phyloP scores from a whole-genome alignment of 108 stramenopile genomes.

The Fistulifera pelliculosa region DNA sequence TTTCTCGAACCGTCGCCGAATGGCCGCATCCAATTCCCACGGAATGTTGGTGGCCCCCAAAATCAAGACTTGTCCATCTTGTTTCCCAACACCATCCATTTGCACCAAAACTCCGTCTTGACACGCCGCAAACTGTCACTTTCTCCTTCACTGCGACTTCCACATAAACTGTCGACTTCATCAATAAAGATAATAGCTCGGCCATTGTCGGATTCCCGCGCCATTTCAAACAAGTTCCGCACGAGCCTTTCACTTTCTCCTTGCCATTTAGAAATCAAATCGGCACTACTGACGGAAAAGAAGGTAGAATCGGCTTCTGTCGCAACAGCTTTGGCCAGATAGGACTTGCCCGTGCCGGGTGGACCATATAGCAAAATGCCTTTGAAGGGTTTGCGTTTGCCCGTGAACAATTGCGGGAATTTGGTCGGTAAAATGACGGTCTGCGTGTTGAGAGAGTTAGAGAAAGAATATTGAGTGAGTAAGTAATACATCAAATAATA shows the following conservation, averaged over 20 bases:
- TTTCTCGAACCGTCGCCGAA: conserved; percentile 98
- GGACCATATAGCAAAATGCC: conserved; percentile 96
- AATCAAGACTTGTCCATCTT: conserved; percentile 72
- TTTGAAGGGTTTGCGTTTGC: conserved; percentile 87
- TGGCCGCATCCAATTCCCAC: conserved; percentile 99
- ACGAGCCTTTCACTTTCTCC: conserved; percentile 97
- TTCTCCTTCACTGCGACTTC: conserved; percentile 86
- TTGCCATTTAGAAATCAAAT: conserved; percentile 98
- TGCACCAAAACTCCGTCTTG: conserved; percentile 99
- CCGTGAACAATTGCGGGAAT: conserved; percentile 95
- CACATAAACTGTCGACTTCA: conserved; percentile 95
- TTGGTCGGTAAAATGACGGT: conserved; percentile 90
- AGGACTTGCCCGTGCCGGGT: conserved; percentile 89
- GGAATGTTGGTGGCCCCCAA: conserved; percentile 98
- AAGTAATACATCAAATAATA: too few species aligned
- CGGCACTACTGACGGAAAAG: conserved; percentile 93
- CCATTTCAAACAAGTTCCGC: conserved; percentile 96
- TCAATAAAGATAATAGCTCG: conserved; percentile 92
- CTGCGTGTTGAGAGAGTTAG: conserved; percentile 12
- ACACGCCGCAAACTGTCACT: conserved; percentile 85
- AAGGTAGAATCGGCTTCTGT: conserved; percentile 98
- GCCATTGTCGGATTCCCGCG: conserved; percentile 77
- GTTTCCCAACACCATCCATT: conserved; percentile 96
- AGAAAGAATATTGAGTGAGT: too few species aligned
- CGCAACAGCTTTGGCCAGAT: conserved; percentile 98